Evolutionary conservation across 352 stramenopile genomes (phyloP).

Genomic region (Achlya hypogyna): DNA sequence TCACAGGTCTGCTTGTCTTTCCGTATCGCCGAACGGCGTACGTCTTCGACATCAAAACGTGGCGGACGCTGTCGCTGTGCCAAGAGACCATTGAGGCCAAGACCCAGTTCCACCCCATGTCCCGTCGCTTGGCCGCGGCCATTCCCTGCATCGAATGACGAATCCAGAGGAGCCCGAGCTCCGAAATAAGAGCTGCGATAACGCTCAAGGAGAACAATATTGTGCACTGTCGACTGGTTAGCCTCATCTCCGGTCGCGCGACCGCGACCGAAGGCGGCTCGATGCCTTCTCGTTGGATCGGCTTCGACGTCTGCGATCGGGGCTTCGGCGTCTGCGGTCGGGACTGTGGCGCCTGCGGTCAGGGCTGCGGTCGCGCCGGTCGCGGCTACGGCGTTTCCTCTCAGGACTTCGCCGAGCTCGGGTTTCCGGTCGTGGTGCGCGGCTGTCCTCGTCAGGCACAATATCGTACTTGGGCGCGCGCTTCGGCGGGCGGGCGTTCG

Average conservation of each 20-base stretch:
- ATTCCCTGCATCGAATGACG: not conserved
- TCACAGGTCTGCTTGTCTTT: not conserved
- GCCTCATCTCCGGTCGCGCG: not conserved
- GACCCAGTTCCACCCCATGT: not conserved
- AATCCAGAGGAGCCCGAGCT: too few species aligned
- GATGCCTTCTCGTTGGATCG: not conserved
- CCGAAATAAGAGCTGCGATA: too few species aligned
- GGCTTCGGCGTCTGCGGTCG: not conserved
- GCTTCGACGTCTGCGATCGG: not conserved
- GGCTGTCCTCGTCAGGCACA: conserved; percentile 31
- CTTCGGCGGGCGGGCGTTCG: conserved; percentile 12
- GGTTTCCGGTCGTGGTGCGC: not conserved
- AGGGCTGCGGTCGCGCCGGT: not conserved
- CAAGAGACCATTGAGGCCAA: not conserved
- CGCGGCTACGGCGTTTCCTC: not conserved
- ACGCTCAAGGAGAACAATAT: too few species aligned
- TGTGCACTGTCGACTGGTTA: too few species aligned
- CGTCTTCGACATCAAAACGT: conserved; percentile 13
- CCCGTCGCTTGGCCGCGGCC: not conserved
- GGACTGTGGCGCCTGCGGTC: not conserved
- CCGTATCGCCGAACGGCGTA: not conserved
- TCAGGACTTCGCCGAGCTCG: too few species aligned
- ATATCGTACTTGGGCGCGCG: conserved; percentile 30
- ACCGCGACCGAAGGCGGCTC: not conserved
- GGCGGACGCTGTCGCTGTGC: not conserved